Evolutionary conservation across 306 rosid genomes (phyloP).

Genomic region (Fragaria nilgerrensis): DNA sequence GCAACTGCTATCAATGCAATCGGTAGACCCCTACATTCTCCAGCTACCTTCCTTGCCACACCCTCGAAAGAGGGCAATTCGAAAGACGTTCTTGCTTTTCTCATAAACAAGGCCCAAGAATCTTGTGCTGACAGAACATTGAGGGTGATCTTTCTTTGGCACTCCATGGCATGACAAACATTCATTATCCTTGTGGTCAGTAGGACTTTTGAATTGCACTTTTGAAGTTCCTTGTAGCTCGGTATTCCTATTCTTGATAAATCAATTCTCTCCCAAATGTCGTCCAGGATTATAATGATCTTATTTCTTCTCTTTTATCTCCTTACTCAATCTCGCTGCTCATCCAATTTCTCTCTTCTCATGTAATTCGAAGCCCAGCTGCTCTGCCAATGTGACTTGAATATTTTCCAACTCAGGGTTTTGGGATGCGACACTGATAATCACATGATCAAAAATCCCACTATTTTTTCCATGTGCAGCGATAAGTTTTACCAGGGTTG

Average conservation of each 20-base stretch:
- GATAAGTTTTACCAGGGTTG: background rate
- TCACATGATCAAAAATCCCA: background rate
- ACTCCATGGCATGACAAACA: background rate
- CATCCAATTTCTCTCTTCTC: background rate
- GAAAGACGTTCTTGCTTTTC: background rate
- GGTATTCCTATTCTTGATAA: no score
- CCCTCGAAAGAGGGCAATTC: background rate
- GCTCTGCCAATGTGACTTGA: background rate
- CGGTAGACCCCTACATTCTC: background rate
- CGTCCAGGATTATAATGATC: no score
- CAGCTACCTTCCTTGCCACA: background rate
- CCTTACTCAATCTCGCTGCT: background rate
- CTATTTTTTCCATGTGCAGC: no score
- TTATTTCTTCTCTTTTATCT: no score
- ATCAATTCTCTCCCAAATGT: no score
- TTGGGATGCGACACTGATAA: background rate
- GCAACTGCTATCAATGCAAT: background rate
- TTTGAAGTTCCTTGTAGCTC: no score
- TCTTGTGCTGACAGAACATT: background rate
- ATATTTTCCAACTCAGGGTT: background rate
- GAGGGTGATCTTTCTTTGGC: background rate
- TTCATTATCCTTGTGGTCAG: background rate
- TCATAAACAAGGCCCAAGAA: slow-evolving; percentile 22
- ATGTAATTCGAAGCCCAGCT: background rate
- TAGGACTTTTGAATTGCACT: no score